Percentiles rank a stretch among this genome's conserved stretches.
phyloP scores from a whole-genome alignment of 75 land plant genomes.

The Pseudotsuga menziesii region DNA sequence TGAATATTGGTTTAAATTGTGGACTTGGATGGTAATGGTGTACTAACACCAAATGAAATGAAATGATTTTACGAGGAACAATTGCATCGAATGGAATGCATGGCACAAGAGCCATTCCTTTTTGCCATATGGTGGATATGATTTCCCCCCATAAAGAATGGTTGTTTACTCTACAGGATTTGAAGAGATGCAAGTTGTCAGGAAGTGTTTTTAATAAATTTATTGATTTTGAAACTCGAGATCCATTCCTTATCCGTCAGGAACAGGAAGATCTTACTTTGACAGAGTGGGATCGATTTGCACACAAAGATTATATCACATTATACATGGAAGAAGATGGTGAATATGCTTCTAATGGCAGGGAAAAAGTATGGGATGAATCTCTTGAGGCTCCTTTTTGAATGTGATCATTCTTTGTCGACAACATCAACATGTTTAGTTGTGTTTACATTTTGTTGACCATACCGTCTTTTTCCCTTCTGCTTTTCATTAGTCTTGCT shows the following conservation, averaged over 20 bases:
- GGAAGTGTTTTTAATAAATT: constrained; percentile 95
- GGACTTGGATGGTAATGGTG: constrained; percentile 93
- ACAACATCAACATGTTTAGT: background rate
- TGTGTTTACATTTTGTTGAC: background rate
- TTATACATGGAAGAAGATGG: constrained; percentile 98
- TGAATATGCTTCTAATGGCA: constrained; percentile 96
- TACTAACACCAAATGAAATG: constrained; percentile 90
- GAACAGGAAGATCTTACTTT: constrained; percentile 89
- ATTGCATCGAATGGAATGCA: constrained; percentile 98
- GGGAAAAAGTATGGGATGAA: constrained; percentile 98
- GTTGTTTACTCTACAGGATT: constrained; percentile 64
- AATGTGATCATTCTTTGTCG: constrained; percentile 13
- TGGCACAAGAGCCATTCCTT: constrained; percentile 96
- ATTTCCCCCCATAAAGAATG: constrained; percentile 83
- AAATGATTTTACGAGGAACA: constrained; percentile 98
- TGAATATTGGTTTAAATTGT: constrained; percentile 96
- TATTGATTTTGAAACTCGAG: constrained; percentile 96
- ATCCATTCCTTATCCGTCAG: constrained; percentile 98
- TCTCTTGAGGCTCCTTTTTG: constrained; percentile 91
- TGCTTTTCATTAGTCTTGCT: background rate
- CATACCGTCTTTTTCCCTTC: background rate
- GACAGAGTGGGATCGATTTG: constrained; percentile 99
- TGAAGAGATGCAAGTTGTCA: constrained; percentile 85
- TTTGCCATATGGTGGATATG: constrained; percentile 99
- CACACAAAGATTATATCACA: constrained; percentile 90